Percentiles rank a stretch among this genome's conserved stretches.
phyloP scores from a whole-genome alignment of 257 asterid genomes.

The Ehretia macrophylla region DNA sequence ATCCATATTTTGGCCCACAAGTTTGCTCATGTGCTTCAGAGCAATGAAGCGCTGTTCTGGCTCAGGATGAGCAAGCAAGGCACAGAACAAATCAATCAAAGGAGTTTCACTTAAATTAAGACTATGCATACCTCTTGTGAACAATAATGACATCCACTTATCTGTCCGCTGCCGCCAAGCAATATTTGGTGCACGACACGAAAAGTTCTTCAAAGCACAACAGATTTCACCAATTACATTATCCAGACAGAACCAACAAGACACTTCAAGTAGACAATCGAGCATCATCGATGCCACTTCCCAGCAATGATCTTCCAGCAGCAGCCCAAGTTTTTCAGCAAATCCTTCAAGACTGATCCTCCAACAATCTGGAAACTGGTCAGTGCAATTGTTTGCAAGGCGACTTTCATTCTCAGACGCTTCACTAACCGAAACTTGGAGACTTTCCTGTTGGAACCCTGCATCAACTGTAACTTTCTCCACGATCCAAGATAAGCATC shows the following conservation, averaged over 20 bases:
- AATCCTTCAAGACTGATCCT: constrained; percentile 58
- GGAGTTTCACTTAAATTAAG: constrained; percentile 50
- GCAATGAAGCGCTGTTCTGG: constrained; percentile 94
- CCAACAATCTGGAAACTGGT: constrained; percentile 43
- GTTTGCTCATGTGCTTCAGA: constrained; percentile 70
- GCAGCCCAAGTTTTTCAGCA: constrained; percentile 50
- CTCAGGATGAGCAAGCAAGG: constrained; percentile 82
- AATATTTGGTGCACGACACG: constrained; percentile 70
- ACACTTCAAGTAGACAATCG: constrained; percentile 60
- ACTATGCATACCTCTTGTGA: constrained; percentile 53
- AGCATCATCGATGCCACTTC: constrained; percentile 76
- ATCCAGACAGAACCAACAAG: constrained; percentile 51
- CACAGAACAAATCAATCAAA: constrained; percentile 56
- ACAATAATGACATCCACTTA: constrained; percentile 54
- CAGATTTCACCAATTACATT: constrained; percentile 46
- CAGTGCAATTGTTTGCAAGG: constrained; percentile 18
- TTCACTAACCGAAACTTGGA: background rate
- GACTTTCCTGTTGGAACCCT: constrained; percentile 30
- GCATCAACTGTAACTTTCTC: constrained; percentile 30
- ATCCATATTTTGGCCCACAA: constrained; percentile 55
- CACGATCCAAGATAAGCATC: constrained; percentile 41
- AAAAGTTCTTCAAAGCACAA: constrained; percentile 52
- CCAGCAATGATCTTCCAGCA: constrained; percentile 77
- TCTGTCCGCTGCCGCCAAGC: constrained; percentile 76
- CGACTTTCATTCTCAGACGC: background rate